phyloP scores from a whole-genome alignment of 1,139 yeast species.

The Schizosaccharomyces versatilis region DNA sequence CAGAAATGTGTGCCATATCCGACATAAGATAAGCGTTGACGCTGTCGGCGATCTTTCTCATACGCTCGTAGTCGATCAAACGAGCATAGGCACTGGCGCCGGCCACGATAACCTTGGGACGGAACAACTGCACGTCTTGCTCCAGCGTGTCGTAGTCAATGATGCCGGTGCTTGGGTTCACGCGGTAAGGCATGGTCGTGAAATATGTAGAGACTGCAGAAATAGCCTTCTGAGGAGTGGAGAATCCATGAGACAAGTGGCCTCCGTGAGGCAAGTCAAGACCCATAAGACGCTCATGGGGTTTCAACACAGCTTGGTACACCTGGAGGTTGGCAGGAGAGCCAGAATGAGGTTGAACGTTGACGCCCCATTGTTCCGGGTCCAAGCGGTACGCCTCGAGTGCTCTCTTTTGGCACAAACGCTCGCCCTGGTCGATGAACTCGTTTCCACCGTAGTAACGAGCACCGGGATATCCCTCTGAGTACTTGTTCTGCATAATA shows the following conservation, averaged over 20 bases:
- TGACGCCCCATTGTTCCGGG: conserved; percentile 87
- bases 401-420: conserved; percentile 81
- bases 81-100: conserved; percentile 97
- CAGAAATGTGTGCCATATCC: conserved; percentile 93
- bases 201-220: conserved; percentile 90
- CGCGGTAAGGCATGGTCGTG: conserved; percentile 95
- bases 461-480: conserved; percentile 83
- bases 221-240: conserved; percentile 83
- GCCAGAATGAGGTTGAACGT: conserved; percentile 84
- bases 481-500: conserved; percentile 80
- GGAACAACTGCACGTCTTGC: conserved; percentile 65
- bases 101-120: conserved; percentile 90
- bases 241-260: conserved; percentile 93
- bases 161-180: conserved; percentile 70
- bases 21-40: conserved; percentile 91
- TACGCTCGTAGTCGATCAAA: conserved; percentile 78
- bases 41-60: conserved; percentile 88
- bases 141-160: conserved; percentile 90
- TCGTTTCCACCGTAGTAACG: conserved; percentile 89
- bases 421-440: conserved; percentile 82
- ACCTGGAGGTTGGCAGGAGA: conserved; percentile 95
- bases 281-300: conserved; percentile 90
- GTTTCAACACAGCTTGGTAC: conserved; percentile 73
- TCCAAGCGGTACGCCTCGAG: conserved; percentile 62
- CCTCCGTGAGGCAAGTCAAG: conserved; percentile 86